Conservation (phyloP, 331 rosid species). For the Pyrus hybrid region DNA sequence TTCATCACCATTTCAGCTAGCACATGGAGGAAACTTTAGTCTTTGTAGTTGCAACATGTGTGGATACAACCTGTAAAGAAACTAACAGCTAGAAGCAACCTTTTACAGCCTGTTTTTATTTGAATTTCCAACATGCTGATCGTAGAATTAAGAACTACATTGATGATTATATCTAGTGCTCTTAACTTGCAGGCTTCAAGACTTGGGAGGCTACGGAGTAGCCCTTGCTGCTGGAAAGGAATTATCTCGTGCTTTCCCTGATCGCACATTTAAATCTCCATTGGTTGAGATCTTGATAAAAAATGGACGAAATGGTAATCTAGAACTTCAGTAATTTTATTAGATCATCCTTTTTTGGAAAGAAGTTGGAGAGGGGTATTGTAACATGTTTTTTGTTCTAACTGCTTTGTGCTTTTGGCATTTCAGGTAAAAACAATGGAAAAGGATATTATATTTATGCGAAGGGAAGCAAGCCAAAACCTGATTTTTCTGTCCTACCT, state of each 20-base stretch:
- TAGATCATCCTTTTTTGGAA: neutral
- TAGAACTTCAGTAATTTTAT: neutral
- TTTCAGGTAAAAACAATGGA: slow-evolving; percentile 80
- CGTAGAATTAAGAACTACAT: neutral
- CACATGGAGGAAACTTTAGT: too few relatives aligned
- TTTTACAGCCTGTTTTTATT: too few relatives aligned
- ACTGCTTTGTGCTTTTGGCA: slow-evolving; percentile 1
- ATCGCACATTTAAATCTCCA: slow-evolving; percentile 53
- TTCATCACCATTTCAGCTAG: too few relatives aligned
- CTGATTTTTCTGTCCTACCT: slow-evolving; percentile 62
- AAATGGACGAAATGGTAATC: slow-evolving; percentile 78
- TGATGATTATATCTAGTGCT: slow-evolving; percentile 2
- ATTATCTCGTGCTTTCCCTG: slow-evolving; percentile 55
- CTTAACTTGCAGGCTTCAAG: slow-evolving; percentile 72
- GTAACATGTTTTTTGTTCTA: slow-evolving; percentile 3
- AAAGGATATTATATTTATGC: slow-evolving; percentile 72
- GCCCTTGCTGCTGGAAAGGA: slow-evolving; percentile 51
- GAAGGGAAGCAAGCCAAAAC: slow-evolving; percentile 80
- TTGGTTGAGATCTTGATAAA: slow-evolving; percentile 57
- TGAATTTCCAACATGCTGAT: too few relatives aligned
- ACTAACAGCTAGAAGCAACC: too few relatives aligned
- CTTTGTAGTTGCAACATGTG: too few relatives aligned
- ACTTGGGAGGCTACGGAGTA: slow-evolving; percentile 87
- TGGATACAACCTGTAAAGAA: too few relatives aligned
- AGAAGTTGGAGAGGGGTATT: neutral